These are phyloP conservation scores for Globisporangium carolinianum DNA, from an alignment of 352 stramenopile species.

Conservation along the genomic window DNA sequence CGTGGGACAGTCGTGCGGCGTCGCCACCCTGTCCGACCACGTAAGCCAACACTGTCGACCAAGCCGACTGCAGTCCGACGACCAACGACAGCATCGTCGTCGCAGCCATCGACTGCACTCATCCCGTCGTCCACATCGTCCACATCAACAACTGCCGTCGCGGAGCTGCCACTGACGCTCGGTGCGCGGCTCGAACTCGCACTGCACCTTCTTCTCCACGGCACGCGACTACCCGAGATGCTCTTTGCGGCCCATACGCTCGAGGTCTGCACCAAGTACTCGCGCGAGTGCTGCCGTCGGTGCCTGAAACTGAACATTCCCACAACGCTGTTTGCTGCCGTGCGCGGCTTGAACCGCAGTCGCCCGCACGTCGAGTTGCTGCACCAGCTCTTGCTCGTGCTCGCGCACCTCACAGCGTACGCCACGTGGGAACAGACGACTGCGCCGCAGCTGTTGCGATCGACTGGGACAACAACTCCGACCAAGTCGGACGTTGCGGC, in stretches of 20 bases:
- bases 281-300: constrained; percentile 82
- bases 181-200: constrained; percentile 59
- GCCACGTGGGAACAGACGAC: constrained; percentile 15
- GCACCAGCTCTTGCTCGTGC: constrained; percentile 70
- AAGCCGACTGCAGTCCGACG: constrained; percentile 11
- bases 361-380: constrained; percentile 94
- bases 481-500: no score
- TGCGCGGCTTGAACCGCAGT: constrained; percentile 92
- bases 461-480: neutral
- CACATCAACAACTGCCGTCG: neutral
- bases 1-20: constrained; percentile 56
- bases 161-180: constrained; percentile 42
- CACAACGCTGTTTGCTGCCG: constrained; percentile 88
- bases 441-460: neutral
- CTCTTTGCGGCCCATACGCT: constrained; percentile 90
- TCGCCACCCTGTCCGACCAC: no score
- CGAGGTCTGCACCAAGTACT: constrained; percentile 89
- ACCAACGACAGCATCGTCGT: constrained; percentile 15
- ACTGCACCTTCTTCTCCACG: constrained; percentile 65
- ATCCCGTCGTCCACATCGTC: neutral
- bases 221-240: constrained; percentile 88
- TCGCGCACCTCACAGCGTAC: constrained; percentile 87
- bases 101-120: constrained; percentile 6
- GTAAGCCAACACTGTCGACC: constrained; percentile 35
- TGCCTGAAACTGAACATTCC: constrained; percentile 85